Percentiles rank a stretch among this genome's conserved stretches.
phyloP scores from a whole-genome alignment of 2,329 filamentous ascomycete genomes.

The Furcasterigmium furcatum region DNA sequence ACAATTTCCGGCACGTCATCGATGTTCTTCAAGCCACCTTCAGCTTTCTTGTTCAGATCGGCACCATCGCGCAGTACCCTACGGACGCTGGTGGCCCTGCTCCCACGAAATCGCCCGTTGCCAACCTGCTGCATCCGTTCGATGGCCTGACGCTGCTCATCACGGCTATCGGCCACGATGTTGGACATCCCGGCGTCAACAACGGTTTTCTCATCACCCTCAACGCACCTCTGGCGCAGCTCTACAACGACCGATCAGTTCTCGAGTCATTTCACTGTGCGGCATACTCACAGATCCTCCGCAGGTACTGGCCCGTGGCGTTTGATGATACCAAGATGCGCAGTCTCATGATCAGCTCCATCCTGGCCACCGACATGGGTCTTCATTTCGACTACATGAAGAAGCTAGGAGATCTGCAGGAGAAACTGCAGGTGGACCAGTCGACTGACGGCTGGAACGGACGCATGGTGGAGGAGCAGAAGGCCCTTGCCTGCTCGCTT shows the following conservation, averaged over 20 bases:
- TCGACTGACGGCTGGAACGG: slow-evolving; percentile 72
- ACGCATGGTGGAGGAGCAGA: slow-evolving; percentile 72
- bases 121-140: slow-evolving; percentile 75
- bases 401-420: slow-evolving; percentile 75
- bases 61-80: slow-evolving; percentile 69
- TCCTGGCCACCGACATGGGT: slow-evolving; percentile 96
- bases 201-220: slow-evolving; percentile 92
- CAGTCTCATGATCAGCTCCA: slow-evolving; percentile 93
- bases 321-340: slow-evolving; percentile 79
- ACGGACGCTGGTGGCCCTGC: slow-evolving; percentile 22
- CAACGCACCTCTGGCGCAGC: slow-evolving; percentile 82
- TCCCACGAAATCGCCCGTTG: slow-evolving; percentile 60
- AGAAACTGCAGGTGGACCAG: slow-evolving; percentile 67
- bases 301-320: slow-evolving; percentile 83
- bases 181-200: slow-evolving; percentile 96
- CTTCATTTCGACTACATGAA: slow-evolving; percentile 97
- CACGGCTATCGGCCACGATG: slow-evolving; percentile 96
- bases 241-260: slow-evolving; percentile 96
- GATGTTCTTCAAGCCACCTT: slow-evolving; percentile 95
- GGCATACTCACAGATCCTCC: slow-evolving; percentile 92
- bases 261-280: slow-evolving; percentile 97
- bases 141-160: slow-evolving; percentile 87
- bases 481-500: slow-evolving; percentile 79
- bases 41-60: slow-evolving; percentile 80
- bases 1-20: slow-evolving; percentile 97